Evolutionary conservation across 1,284 basidiomycete species (phyloP).

Genomic region (Coniophora puteana): DNA sequence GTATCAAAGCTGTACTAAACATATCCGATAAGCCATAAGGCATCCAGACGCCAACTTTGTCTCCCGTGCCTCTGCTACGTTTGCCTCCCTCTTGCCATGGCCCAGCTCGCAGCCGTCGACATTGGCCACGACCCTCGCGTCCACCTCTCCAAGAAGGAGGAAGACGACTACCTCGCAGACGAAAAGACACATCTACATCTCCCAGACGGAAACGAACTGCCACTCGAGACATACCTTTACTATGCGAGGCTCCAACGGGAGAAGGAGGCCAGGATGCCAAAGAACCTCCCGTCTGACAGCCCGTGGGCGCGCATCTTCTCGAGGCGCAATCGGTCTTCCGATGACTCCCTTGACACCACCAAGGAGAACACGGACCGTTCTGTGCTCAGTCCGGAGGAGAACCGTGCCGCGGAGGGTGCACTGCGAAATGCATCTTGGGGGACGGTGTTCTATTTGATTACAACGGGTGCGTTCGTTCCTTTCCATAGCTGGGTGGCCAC

Average conservation of each 20-base stretch:
- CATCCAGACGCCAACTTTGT: neutral
- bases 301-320: constrained; percentile 1
- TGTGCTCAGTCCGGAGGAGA: neutral
- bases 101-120: constrained; percentile 15
- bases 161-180: constrained; percentile 11
- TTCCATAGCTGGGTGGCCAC: constrained; percentile 27
- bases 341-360: too few relatives aligned
- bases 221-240: constrained; percentile 28
- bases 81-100: constrained; percentile 14
- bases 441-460: constrained; percentile 6
- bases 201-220: constrained; percentile 19
- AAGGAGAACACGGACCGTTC: too few relatives aligned
- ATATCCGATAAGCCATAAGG: constrained; percentile 13
- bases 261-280: constrained; percentile 21
- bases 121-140: constrained; percentile 15
- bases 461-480: neutral
- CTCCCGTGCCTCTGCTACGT: neutral
- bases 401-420: neutral
- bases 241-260: constrained; percentile 26
- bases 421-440: neutral
- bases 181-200: constrained; percentile 15
- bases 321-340: too few relatives aligned
- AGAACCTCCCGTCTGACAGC: too few relatives aligned
- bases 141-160: constrained; percentile 9
- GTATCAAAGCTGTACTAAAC: too few relatives aligned